A percentile compares a stretch with the other conserved stretches of the same genome.
phyloP scores from a whole-genome alignment of 2,329 filamentous ascomycete genomes.

The Cercospora citrullina region DNA sequence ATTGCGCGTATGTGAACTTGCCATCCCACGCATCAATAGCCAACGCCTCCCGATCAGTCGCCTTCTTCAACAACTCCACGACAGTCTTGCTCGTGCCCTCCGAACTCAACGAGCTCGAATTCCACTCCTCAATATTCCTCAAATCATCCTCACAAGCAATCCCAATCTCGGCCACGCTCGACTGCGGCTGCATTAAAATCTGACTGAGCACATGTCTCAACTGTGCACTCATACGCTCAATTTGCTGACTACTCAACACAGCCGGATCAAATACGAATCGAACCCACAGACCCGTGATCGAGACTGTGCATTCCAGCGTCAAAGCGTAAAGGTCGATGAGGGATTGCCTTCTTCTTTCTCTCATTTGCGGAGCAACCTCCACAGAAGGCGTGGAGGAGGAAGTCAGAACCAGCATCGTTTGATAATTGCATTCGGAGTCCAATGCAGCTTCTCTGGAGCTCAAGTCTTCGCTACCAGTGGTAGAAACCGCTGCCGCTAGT shows the following conservation, averaged over 20 bases:
- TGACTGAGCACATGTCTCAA: constrained; percentile 16
- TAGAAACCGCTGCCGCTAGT: background rate
- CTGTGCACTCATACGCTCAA: constrained; percentile 9
- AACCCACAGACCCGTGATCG: constrained; percentile 10
- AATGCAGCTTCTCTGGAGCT: background rate
- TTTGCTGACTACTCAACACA: constrained; percentile 6
- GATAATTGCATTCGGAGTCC: constrained; percentile 53
- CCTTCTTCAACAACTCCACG: constrained; percentile 26
- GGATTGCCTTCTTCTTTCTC: constrained; percentile 6
- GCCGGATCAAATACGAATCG: constrained; percentile 12
- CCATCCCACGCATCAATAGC: constrained; percentile 37
- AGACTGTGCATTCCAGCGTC: constrained; percentile 14
- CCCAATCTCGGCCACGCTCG: constrained; percentile 9
- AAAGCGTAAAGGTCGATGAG: constrained; percentile 9
- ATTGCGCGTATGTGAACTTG: constrained; percentile 30
- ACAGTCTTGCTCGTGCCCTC: constrained; percentile 20
- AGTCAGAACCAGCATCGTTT: constrained; percentile 49
- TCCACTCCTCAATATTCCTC: constrained; percentile 27
- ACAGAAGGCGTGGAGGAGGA: background rate
- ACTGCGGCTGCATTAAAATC: constrained; percentile 16
- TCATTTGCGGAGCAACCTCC: background rate
- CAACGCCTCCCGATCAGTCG: constrained; percentile 23
- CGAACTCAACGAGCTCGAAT: constrained; percentile 12
- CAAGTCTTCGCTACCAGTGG: background rate
- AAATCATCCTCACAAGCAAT: constrained; percentile 20